These are phyloP conservation scores for Clonostachys solani DNA, from an alignment of 2,329 filamentous ascomycete genomes.

Conservation along the genomic window DNA sequence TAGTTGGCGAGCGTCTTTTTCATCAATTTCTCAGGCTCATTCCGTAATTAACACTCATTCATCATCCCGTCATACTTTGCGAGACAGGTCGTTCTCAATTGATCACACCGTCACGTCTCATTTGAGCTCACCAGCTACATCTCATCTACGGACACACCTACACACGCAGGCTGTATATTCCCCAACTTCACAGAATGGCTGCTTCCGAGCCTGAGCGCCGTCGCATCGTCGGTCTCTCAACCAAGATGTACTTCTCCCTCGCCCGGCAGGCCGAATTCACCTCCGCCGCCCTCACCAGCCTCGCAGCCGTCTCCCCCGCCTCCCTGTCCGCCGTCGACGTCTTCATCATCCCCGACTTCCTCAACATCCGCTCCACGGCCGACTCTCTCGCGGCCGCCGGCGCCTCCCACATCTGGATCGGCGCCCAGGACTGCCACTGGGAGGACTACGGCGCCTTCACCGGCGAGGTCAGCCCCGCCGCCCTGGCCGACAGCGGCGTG, in stretches of 20 bases:
- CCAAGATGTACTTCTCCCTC: constrained; percentile 78
- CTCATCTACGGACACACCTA: no score
- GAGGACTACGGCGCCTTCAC: constrained; percentile 71
- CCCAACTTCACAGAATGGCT: neutral
- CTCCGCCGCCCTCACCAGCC: constrained; percentile 37
- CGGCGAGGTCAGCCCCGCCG: constrained; percentile 68
- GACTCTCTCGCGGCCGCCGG: constrained; percentile 35
- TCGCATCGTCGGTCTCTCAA: constrained; percentile 67
- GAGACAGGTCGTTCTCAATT: no score
- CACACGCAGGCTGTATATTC: no score
- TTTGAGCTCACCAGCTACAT: no score
- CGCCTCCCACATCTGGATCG: constrained; percentile 45
- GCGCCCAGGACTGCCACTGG: constrained; percentile 73
- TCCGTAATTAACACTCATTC: no score
- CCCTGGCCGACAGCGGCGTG: constrained; percentile 64
- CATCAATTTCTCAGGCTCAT: no score
- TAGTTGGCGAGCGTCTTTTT: no score
- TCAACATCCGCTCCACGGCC: constrained; percentile 56
- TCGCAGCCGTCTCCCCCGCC: constrained; percentile 33
- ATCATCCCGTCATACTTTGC: no score
- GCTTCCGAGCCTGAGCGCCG: constrained; percentile 19
- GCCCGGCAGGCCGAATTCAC: constrained; percentile 56
- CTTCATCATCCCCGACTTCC: constrained; percentile 75
- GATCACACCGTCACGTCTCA: no score
- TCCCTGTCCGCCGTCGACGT: constrained; percentile 55